A percentile compares a stretch with the other conserved stretches of the same genome.
Conservation (phyloP, 2,329 filamentous ascomycete species). For the Phyllosticta citriasiana region DNA sequence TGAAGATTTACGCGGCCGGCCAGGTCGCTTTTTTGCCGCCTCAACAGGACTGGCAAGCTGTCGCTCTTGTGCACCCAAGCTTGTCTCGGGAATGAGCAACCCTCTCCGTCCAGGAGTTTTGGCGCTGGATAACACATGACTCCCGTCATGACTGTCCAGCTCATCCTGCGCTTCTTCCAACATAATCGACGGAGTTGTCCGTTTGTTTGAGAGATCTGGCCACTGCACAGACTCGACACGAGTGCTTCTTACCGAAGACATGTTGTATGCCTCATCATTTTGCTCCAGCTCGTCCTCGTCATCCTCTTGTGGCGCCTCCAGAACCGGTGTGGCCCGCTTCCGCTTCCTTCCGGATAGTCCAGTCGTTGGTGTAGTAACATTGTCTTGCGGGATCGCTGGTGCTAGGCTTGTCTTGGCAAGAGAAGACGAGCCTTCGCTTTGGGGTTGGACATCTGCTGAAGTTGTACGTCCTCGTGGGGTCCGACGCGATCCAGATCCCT, state of each 20-base stretch:
- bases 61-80: neutral
- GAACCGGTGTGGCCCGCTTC: slow-evolving; percentile 3
- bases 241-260: slow-evolving; percentile 20
- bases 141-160: neutral
- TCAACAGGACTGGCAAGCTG: neutral
- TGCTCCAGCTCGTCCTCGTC: slow-evolving; percentile 26
- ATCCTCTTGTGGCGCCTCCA: slow-evolving; percentile 13
- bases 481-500: slow-evolving; percentile 14
- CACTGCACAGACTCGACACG: neutral
- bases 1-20: slow-evolving; percentile 3
- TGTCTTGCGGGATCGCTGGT: neutral
- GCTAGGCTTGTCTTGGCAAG: neutral
- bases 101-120: neutral
- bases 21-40: neutral
- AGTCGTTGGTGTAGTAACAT: neutral
- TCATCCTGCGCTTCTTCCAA: neutral
- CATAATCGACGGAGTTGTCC: slow-evolving; percentile 14
- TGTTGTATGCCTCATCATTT: slow-evolving; percentile 16
- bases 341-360: neutral
- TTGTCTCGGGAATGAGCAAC: neutral
- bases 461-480: slow-evolving; percentile 20
- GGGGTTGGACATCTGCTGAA: slow-evolving; percentile 8
- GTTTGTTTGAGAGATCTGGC: slow-evolving; percentile 14
- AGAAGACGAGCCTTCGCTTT: slow-evolving; percentile 5
- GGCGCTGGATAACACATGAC: slow-evolving; percentile 3